Evolutionary conservation across 805 yeast species (phyloP).

Genomic region (Myxozyma nipponensis): DNA sequence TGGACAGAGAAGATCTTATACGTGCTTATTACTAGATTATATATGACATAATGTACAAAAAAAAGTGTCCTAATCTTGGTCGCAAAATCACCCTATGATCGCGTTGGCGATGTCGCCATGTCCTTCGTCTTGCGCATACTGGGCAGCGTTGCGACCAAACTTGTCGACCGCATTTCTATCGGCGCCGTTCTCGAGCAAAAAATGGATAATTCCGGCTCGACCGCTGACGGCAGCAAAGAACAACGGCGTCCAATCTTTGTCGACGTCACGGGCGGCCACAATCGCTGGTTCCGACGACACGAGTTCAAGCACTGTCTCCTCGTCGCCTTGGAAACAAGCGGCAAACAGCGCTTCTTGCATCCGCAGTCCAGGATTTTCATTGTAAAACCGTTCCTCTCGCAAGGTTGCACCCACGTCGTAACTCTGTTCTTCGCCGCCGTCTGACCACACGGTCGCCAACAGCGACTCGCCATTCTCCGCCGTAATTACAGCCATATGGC

Average conservation of each 20-base stretch:
- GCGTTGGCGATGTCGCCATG: slow-evolving; percentile 7
- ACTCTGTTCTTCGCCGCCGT: slow-evolving; percentile 15
- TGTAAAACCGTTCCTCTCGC: slow-evolving; percentile 14
- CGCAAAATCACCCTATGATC: no score
- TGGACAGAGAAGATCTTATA: no score
- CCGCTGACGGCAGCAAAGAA: slow-evolving; percentile 24
- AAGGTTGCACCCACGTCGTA: slow-evolving; percentile 16
- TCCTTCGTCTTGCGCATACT: slow-evolving; percentile 39
- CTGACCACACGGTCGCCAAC: slow-evolving; percentile 18
- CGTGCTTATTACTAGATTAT: no score
- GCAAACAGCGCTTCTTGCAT: slow-evolving; percentile 19
- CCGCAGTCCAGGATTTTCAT: slow-evolving; percentile 12
- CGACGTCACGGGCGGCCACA: slow-evolving; percentile 10
- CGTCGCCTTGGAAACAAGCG: slow-evolving; percentile 26
- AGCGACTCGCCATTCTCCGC: slow-evolving; percentile 1
- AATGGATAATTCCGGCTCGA: slow-evolving; percentile 13
- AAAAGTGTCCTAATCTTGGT: no score
- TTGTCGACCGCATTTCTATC: slow-evolving; percentile 12
- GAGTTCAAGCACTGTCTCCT: slow-evolving; percentile 17
- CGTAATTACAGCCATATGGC: slow-evolving; percentile 10
- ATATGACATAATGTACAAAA: no score
- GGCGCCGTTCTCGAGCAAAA: slow-evolving; percentile 14
- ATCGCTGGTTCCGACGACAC: slow-evolving; percentile 3
- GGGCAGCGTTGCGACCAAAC: slow-evolving; percentile 16
- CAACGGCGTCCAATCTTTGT: slow-evolving; percentile 25